These are phyloP conservation scores for Yarrowia divulgata DNA, from an alignment of 805 yeast genomes.

Conservation along the genomic window DNA sequence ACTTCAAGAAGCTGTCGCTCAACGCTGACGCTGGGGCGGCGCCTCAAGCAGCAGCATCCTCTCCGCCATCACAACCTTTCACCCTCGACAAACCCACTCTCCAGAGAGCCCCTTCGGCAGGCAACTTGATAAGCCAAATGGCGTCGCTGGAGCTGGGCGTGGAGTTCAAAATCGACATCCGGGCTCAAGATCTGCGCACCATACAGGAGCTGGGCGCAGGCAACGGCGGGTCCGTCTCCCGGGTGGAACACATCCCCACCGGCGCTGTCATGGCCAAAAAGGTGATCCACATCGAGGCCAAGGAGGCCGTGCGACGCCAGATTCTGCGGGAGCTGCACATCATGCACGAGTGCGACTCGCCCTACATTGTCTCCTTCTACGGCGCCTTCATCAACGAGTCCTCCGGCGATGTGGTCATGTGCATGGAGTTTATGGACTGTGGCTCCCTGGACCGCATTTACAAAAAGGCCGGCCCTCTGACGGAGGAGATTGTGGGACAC, in stretches of 20 bases:
- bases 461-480: conserved; percentile 82
- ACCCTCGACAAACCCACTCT: conserved; percentile 39
- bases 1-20: conserved; percentile 64
- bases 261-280: conserved; percentile 91
- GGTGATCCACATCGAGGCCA: conserved; percentile 83
- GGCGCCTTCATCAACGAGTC: conserved; percentile 80
- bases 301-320: conserved; percentile 78
- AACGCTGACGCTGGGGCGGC: conserved; percentile 38
- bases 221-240: conserved; percentile 89
- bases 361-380: conserved; percentile 85
- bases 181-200: conserved; percentile 72
- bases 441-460: conserved; percentile 87
- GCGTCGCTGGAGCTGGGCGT: conserved; percentile 61
- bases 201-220: conserved; percentile 88
- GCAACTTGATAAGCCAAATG: conserved; percentile 48
- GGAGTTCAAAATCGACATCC: conserved; percentile 61
- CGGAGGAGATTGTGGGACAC: conserved; percentile 91
- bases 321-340: conserved; percentile 87
- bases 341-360: conserved; percentile 83
- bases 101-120: conserved; percentile 33
- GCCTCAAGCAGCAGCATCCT: conserved; percentile 11
- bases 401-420: conserved; percentile 74
- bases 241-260: conserved; percentile 87
- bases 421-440: conserved; percentile 98
- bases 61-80: conserved; percentile 23